Conservation (phyloP, 2,329 filamentous ascomycete genomes). For the Epichloe uncinata region DNA sequence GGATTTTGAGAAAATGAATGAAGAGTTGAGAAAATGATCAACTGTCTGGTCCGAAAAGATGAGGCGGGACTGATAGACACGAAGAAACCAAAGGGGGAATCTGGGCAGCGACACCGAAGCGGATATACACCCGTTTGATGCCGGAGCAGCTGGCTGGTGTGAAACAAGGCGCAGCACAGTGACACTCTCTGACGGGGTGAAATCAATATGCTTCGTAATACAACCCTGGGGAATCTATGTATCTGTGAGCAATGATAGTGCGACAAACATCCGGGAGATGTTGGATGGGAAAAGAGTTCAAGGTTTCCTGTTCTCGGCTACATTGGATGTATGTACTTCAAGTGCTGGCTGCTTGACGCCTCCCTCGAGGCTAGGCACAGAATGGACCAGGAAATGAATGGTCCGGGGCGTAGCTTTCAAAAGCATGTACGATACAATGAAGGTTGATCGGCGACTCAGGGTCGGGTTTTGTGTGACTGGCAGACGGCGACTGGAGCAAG, state of each 20-base stretch:
- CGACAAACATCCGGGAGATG: constrained; percentile 15
- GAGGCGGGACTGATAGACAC: background rate
- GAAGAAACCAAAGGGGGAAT: background rate
- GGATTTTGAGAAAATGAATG: no score
- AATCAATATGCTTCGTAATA: constrained; percentile 26
- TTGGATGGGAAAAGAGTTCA: constrained; percentile 2
- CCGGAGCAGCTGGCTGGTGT: constrained; percentile 25
- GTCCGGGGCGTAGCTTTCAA: no score
- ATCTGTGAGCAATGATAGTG: constrained; percentile 27
- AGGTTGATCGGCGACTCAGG: constrained; percentile 27
- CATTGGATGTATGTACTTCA: constrained; percentile 8
- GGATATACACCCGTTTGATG: constrained; percentile 6
- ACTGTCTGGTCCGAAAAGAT: background rate
- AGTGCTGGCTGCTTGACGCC: constrained; percentile 8
- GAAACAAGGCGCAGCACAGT: constrained; percentile 39
- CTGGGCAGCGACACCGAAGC: constrained; percentile 1
- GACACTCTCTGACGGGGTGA: constrained; percentile 22
- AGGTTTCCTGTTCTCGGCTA: background rate
- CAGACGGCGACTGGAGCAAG: constrained; percentile 21
- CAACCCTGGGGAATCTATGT: constrained; percentile 25
- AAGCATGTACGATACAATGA: constrained; percentile 10
- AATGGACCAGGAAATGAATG: no score
- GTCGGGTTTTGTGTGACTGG: constrained; percentile 38
- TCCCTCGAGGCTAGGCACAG: no score
- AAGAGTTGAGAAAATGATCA: background rate